Percentiles rank a stretch among this genome's conserved stretches.
Conservation (phyloP, 2,329 filamentous ascomycete species). For the Hypomyces rosellus region DNA sequence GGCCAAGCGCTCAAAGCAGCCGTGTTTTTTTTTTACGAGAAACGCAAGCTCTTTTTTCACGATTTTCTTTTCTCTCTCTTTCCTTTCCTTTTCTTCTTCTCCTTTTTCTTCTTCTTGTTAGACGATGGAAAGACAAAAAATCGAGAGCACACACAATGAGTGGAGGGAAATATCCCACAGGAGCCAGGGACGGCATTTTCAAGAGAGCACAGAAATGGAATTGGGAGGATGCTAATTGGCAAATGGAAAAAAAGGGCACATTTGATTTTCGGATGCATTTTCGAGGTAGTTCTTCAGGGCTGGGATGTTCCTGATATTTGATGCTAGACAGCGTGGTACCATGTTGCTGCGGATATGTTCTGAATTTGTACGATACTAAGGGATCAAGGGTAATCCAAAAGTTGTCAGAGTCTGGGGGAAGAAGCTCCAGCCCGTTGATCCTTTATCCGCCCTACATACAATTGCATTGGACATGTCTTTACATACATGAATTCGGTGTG, state of each 20-base stretch:
- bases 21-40: slow-evolving; percentile 7
- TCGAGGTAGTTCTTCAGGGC: slow-evolving; percentile 4
- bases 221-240: slow-evolving; percentile 11
- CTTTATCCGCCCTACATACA: not conserved
- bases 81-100: not conserved
- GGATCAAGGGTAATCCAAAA: slow-evolving; percentile 11
- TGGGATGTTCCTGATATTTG: slow-evolving; percentile 12
- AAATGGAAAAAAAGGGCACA: not conserved
- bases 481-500: not conserved
- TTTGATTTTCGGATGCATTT: slow-evolving; percentile 9
- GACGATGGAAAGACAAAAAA: slow-evolving; percentile 6
- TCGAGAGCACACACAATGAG: not conserved
- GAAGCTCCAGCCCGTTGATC: not conserved
- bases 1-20: slow-evolving; percentile 3
- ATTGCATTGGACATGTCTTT: not conserved
- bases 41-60: slow-evolving; percentile 4
- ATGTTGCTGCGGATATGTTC: slow-evolving; percentile 14
- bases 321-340: slow-evolving; percentile 14
- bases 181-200: not conserved
- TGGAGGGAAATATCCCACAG: not conserved
- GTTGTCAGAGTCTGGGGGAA: slow-evolving; percentile 1
- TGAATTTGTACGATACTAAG: slow-evolving; percentile 11
- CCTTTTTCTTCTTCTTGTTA: slow-evolving; percentile 1
- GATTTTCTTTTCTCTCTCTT: slow-evolving; percentile 7
- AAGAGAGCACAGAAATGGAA: slow-evolving; percentile 1